Base-by-base conservation (phyloP, 495 filamentous ascomycete species). In the Echria macrotheca region DNA sequence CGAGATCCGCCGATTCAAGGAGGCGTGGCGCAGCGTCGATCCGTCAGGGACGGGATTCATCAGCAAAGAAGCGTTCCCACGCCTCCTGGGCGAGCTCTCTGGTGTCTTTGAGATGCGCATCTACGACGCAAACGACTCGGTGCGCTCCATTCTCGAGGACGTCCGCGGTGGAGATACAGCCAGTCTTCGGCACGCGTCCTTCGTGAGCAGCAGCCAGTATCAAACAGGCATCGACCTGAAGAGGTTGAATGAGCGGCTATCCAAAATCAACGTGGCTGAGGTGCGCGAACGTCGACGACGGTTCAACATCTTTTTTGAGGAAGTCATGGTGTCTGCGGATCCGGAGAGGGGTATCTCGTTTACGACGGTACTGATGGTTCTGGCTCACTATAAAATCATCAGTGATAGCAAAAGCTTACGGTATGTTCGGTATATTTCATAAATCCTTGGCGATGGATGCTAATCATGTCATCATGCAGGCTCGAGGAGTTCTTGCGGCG, bases 331-430 rank as follows among this genome's bases (percentile, higher is more conserved):
- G 8, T 93, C 90, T 4, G 89, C 89, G 8, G 88, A 96, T 67
- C 83, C 83, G 0, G 84, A 87, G 45, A 80, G 83, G 38, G 93
- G 93, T 19, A 90, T 99, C 42, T 85, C 86, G 5, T 99, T 99
- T 68, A 95, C 89, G 15, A 81, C 85, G 5, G 85, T 95, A n/a
- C 71, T 99, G 39, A 91, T 99, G 87, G 95, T 95, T 47, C 76
- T 99, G 14, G 91, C 94, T 12, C 94, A 99, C 68, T 93, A 97
- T 75, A 99, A 99, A 52, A 89, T 99, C 60, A 99, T 99, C 61
- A 95, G 82, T 53, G 93, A 99, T 72, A 96, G 82, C 72, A 96
- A 96, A 73, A 93, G 88, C 68, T 67, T 99, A 56, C 81, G 81
- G 83, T 84, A 77, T 58, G 68, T 52, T 8, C 9, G 47, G 33